Evolutionary conservation across 192 early-diverging fungal genomes (phyloP), one percentile per base, ranked within the genome.

Genomic region (Coemansia sp.): DNA sequence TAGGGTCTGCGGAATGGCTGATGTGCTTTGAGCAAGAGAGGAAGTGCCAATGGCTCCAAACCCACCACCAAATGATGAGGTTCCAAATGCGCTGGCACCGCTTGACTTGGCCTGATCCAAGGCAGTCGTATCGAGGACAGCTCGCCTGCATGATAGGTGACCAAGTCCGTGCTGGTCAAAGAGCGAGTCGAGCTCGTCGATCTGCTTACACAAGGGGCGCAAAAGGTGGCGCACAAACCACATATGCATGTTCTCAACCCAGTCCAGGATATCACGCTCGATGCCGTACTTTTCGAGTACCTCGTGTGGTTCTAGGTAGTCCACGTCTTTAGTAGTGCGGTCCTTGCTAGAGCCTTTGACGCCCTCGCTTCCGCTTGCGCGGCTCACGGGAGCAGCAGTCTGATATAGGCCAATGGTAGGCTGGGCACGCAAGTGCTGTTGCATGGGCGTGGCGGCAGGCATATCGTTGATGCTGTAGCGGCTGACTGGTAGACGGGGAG

Each of bases 201-300:
- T 76, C 63, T 76, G 79, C 69, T 73, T 72, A 62, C 63, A 58
- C 34, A 85, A 64, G 19, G 84, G 84, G 10, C 68, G 70, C 53
- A 85, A 59, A 25, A 85, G 63, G 53, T 82, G 84, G 38, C 73
- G 73, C 27, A 77, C 76, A 71, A 82, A 80, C 84, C 84, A 85
- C 37, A 53, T 51, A 34, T 72, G 78, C 75, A 82, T 85, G 59
- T 78, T 81, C 42, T 85, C 84, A 14, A 73, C 66, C 75, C 78
- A 78, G 25, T 68, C 76, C 34, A 71, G 41, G 32, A 82, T 68
- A 1, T 78, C 73, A n/a, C 64, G 67, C 70, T 74, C 81, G 1
- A 70, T 64, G 59, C 73, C 76, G 65, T 69, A 78, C 39, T 58
- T 65, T 45, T 77, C 73, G 32, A 84, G 61, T 12, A 84, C 81